Evolutionary conservation across 2,329 filamentous ascomycete genomes (phyloP), one percentile per base, ranked within the genome.

Genomic region (Metarhizium brunneum): DNA sequence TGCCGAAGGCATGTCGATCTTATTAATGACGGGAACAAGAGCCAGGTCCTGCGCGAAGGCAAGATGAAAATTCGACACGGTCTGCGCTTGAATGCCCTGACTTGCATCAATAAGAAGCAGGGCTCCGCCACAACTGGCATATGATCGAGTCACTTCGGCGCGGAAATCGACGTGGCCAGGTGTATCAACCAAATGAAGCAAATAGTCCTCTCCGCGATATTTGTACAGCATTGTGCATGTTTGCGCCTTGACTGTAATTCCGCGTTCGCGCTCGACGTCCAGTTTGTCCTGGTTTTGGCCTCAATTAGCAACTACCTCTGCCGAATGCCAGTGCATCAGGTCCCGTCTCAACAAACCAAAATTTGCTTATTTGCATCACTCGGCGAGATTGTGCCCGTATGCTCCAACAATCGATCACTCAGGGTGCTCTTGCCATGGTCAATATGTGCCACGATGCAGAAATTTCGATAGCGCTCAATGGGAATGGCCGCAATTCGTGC

Each of bases 381-480:
- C 0, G 88, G 81, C 63, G 88, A 76, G 60, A 99, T 97, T 6
- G 92, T 97, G 20, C 94, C 92, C 1, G 94, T 99, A 60, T 95
- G 78, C 77, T 99, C 94, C 59, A 99, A 81, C 54, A 99, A 76
- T 2, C 94, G 87, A 67, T 99, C 94, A 62, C 87, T 92, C 54
- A 99, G 84, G 4, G 94, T 99, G 68, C 89, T 95, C 73, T 99
- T 99, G 65, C 94, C 94, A 84, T 99, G 94, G 70, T 99, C 94
- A 68, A 99, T 95, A 70, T 99, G 94, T 10, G 94, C 94, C 53
- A 99, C 92, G 66, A 99, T 97, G 73, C 94, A 99, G 71, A 99
- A 99, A 71, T 99, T 99, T 60, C 94, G 87, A 63, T 84, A 92
- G 20, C 88, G 82, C 56, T 87, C 83, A 64, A 92, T 86, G 2